These are phyloP conservation scores for Phalaenopsis aphrodite DNA, from an alignment of 106 monocot species.

Conservation along the genomic window DNA sequence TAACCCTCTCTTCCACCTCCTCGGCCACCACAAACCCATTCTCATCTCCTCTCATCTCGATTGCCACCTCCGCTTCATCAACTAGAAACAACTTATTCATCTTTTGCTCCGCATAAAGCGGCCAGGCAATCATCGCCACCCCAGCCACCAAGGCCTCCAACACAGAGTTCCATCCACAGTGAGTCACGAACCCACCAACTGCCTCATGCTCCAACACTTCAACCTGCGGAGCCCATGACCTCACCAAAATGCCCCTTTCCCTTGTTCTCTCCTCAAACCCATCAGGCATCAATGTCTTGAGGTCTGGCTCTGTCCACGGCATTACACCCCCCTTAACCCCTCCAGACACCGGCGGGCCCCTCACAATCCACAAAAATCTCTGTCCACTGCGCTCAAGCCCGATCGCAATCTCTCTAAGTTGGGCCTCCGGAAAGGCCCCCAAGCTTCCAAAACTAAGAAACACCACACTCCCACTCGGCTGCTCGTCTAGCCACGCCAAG, in stretches of 20 bases:
- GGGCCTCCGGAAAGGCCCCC: conserved; percentile 25
- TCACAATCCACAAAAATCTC: conserved; percentile 58
- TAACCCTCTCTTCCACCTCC: conserved; percentile 50
- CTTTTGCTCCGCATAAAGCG: conserved; percentile 64
- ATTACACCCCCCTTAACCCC: neutral
- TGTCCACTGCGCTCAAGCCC: conserved; percentile 63
- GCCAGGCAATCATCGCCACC: conserved; percentile 66
- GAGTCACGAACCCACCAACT: conserved; percentile 64
- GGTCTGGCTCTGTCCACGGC: conserved; percentile 26
- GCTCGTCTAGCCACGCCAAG: conserved; percentile 50
- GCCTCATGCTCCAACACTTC: conserved; percentile 39
- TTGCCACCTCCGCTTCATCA: conserved; percentile 34
- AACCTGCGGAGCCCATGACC: conserved; percentile 61
- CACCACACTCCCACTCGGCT: conserved; percentile 53
- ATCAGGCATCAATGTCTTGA: conserved; percentile 34
- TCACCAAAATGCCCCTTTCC: conserved; percentile 40
- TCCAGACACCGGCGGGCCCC: conserved; percentile 12
- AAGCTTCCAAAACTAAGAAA: conserved; percentile 75
- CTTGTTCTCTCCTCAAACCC: conserved; percentile 53
- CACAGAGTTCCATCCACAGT: conserved; percentile 72
- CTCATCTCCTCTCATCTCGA: conserved; percentile 32
- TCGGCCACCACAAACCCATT: conserved; percentile 32
- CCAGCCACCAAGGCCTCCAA: conserved; percentile 46
- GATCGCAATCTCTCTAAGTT: conserved; percentile 42
- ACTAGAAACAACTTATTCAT: conserved; percentile 50